Percentiles rank a stretch among this genome's conserved stretches.
phyloP scores from a whole-genome alignment of 495 filamentous ascomycete species.

The Lepraria neglecta region DNA sequence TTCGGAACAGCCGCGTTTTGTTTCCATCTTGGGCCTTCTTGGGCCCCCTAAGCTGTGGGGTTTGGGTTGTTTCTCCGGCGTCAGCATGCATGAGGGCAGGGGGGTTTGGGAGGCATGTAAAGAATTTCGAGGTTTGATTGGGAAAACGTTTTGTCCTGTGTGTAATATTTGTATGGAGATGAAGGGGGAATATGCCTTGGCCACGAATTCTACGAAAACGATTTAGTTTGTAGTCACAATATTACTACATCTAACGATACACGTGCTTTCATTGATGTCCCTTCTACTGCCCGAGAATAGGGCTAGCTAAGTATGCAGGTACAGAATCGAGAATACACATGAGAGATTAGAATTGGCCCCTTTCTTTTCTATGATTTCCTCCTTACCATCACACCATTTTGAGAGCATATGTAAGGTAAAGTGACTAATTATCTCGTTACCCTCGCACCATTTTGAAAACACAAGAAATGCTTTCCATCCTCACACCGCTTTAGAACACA shows the following conservation, averaged over 20 bases:
- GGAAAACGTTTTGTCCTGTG: background rate
- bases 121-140: conserved; percentile 1
- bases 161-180: background rate
- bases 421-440: too few relatives aligned
- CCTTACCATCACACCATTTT: background rate
- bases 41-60: background rate
- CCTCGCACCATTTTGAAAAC: too few relatives aligned
- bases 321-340: background rate
- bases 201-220: background rate
- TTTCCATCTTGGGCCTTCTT: background rate
- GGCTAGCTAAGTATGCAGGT: background rate
- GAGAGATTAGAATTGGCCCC: too few relatives aligned
- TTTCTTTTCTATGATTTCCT: too few relatives aligned
- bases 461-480: too few relatives aligned
- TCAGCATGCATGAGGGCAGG: background rate
- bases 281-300: too few relatives aligned
- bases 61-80: background rate
- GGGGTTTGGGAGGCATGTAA: background rate
- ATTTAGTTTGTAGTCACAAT: background rate
- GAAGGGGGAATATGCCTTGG: background rate
- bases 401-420: too few relatives aligned
- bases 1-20: too few relatives aligned
- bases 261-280: background rate
- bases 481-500: background rate
- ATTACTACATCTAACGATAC: background rate